Base-by-base conservation (phyloP, 257 asterid species). In the Rehmannia glutinosa region DNA sequence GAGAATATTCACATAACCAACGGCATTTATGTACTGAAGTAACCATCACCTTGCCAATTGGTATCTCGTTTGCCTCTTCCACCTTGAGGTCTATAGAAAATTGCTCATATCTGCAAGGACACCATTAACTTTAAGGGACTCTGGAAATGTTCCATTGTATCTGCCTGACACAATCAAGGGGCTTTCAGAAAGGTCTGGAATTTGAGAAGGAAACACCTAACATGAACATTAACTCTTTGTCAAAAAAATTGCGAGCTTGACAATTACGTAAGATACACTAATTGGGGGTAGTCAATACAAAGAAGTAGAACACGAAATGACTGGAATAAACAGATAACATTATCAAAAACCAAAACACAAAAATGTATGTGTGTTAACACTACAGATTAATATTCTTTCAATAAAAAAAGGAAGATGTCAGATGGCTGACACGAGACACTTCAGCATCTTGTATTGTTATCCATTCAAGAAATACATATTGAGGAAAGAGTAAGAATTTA, bases 161-260 rank as follows among this genome's bases (percentile, higher is more conserved):
- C 97, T 85, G 70, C 97, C 97, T 16, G 91, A 84, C 76, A 94
- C 53, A 67, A 94, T 77, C 86, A 88, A 75, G 66, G 91, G 95
- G 73, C 93, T 72, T 68, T 73, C 88, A 21, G 86, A 94, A 73
- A 94, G 81, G 75, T 94, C 99, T 16, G 95, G 97, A 65, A 87
- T 77, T 82, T 73, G 85, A 70, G 86, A 72, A 51, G 97, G 97
- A 75, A 78, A 86, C 69, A 94, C 97, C 99, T 91, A 77, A 19
- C 62, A 68, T 20, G 45, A 74, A 67, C 68, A 69, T 77, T 6
- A 51, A 58, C n/a, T 27, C 77, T 52, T 42, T 70, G 66, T 73
- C 30, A 75, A 28, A 56, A 67, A 66, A 27, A 19, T 69, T 23
- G 46, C 68, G 4, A 25, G 27, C n/a, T 64, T 36, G 56, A 43